Evolutionary conservation across 2,329 filamentous ascomycete species (phyloP), one percentile per base, ranked within the genome.

Genomic region (Penicillium sp.): DNA sequence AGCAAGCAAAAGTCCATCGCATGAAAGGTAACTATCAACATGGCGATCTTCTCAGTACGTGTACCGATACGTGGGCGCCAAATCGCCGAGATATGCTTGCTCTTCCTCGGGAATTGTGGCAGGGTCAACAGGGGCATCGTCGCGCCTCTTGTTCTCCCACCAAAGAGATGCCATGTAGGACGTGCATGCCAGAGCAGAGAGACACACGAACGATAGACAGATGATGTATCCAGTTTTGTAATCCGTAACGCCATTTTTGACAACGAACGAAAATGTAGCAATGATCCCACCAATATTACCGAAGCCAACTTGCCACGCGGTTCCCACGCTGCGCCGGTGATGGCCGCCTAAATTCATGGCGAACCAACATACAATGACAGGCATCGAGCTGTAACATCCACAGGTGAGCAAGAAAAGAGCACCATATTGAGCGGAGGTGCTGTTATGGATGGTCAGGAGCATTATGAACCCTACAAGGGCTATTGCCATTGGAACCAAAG

Each of bases 341-440:
- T 91, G 89, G 0, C 88, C 88, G 2, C 84, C 84, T 1, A 91
- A 76, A 63, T 91, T 92, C 84, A 91, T 90, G 63, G 87, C 87
- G 71, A 88, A 91, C 88, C 89, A 92, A 70, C 88, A 91, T 7
- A 91, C 83, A 40, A 91, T 84, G 29, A 96, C 86, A 0, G 93
- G 91, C 88, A 96, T 92, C n/a, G 91, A 90, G 1, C 85, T 86
- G 74, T 95, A 97, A 0, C 84, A 82, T 46, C 90, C 90, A 76
- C 86, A 86, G 2, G 89, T 87, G 46, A 95, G 84, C 30, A 97
- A 77, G 77, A 95, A 96, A 0, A 97, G 80, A 0, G 88, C 89
- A 0, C 79, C 88, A 65, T 96, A 97, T 70, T 94, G 82, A 7
- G 90, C 74, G 11, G 80, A 59, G 0, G 76, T 77, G 69, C 53